Conservation (phyloP, 164 flowering plant genomes). For the Stephania japonica region DNA sequence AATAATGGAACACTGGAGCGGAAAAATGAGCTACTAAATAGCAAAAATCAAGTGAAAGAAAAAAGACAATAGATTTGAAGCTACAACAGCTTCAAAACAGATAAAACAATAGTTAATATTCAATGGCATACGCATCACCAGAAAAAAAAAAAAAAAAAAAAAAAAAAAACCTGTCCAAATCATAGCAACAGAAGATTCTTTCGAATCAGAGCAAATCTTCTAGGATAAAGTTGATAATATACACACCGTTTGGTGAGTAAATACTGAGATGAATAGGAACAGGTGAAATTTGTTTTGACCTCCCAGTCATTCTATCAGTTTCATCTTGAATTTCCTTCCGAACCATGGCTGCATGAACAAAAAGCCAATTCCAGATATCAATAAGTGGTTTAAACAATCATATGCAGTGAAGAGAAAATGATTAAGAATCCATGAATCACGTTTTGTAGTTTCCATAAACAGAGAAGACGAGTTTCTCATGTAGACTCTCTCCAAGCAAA, state of each 20-base stretch:
- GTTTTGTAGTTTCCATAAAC: neutral
- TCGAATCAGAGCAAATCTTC: neutral
- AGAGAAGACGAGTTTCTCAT: neutral
- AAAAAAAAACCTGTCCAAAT: neutral
- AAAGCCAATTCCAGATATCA: neutral
- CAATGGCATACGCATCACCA: neutral
- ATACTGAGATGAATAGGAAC: constrained; percentile 68
- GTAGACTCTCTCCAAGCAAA: neutral
- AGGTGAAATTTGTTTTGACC: constrained; percentile 76
- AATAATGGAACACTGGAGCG: neutral
- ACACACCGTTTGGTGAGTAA: constrained; percentile 77
- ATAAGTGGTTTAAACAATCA: too few relatives aligned
- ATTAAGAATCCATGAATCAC: neutral
- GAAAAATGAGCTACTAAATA: neutral
- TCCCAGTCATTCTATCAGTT: constrained; percentile 87
- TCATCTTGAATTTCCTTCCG: constrained; percentile 92
- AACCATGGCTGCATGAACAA: constrained; percentile 54
- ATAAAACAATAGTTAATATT: too few relatives aligned
- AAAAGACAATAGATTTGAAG: neutral
- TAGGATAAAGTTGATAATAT: constrained; percentile 13
- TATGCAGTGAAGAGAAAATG: neutral
- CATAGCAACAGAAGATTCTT: neutral
- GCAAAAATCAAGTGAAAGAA: neutral
- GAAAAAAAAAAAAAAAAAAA: neutral
- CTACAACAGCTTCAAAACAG: neutral